phyloP scores from a whole-genome alignment of 345 rosid species.

The Cardiospermum halicacabum region DNA sequence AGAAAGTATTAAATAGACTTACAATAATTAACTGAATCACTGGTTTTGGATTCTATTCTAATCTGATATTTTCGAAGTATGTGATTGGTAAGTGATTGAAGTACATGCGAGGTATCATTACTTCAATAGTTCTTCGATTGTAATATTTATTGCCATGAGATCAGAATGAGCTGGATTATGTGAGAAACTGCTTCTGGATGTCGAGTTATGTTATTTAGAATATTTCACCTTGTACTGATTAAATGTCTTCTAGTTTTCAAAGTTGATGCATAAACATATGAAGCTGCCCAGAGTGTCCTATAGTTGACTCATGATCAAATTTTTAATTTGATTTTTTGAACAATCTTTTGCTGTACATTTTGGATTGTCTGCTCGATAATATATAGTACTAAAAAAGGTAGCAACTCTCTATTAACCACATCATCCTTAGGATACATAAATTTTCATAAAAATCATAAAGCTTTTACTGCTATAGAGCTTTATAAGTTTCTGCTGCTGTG shows the following conservation, averaged over 20 bases:
- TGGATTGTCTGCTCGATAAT: background rate
- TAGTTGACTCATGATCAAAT: too few relatives aligned
- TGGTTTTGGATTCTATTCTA: too few relatives aligned
- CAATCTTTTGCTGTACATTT: background rate
- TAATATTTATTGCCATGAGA: too few relatives aligned
- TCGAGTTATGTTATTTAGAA: background rate
- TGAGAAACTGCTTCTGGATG: background rate
- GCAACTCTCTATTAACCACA: background rate
- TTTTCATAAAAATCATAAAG: background rate
- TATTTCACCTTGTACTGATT: background rate
- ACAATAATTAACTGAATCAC: background rate
- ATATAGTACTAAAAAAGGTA: background rate
- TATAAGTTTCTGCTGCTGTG: conserved; percentile 10
- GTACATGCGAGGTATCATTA: too few relatives aligned
- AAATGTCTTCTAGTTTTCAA: background rate
- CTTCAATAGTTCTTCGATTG: too few relatives aligned
- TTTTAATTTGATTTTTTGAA: background rate
- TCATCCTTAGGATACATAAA: background rate
- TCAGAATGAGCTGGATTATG: background rate
- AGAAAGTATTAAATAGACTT: too few relatives aligned
- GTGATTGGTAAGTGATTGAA: too few relatives aligned
- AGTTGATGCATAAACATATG: background rate
- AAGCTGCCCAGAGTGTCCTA: background rate
- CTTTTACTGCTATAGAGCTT: background rate
- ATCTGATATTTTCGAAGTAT: too few relatives aligned